Evolutionary conservation across 805 yeast genomes (phyloP).

Genomic region (Saturnispora diversa): DNA sequence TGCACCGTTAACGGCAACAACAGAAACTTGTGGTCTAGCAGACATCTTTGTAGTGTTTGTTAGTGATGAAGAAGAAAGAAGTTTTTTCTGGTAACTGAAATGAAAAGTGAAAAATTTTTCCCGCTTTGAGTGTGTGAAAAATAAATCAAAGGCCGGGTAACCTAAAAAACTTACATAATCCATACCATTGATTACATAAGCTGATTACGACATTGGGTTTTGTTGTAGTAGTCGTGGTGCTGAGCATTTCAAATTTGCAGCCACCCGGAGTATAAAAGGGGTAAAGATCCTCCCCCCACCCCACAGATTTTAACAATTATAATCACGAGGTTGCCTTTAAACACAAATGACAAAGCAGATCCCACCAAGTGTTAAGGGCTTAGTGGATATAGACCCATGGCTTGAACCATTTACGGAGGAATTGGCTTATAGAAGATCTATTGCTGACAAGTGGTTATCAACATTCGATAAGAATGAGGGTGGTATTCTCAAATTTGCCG

Average conservation of each 20-base stretch:
- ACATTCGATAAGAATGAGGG: slow-evolving; percentile 52
- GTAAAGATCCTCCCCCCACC: no score
- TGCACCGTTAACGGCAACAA: slow-evolving; percentile 77
- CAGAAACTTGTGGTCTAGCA: slow-evolving; percentile 93
- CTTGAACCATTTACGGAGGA: slow-evolving; percentile 68
- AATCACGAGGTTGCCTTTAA: no score
- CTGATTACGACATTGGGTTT: slow-evolving; percentile 1
- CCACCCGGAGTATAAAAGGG: not conserved
- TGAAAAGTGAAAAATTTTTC: slow-evolving; percentile 9
- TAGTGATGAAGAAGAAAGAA: slow-evolving; percentile 3
- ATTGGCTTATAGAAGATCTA: slow-evolving; percentile 55
- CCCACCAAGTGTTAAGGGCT: slow-evolving; percentile 40
- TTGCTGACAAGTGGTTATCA: slow-evolving; percentile 57
- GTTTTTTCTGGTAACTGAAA: no score
- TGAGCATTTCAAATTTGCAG: not conserved
- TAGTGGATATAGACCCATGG: slow-evolving; percentile 78
- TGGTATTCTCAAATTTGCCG: slow-evolving; percentile 62
- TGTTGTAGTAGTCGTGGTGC: not conserved
- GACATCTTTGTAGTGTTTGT: slow-evolving; percentile 25
- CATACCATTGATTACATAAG: not conserved
- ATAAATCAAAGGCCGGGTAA: slow-evolving; percentile 2
- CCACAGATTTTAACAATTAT: no score
- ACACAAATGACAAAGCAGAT: slow-evolving; percentile 9
- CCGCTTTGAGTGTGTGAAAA: not conserved
- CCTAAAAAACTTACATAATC: not conserved